phyloP scores from a whole-genome alignment of 148 eudicot genomes.

The Oxyria digyna region DNA sequence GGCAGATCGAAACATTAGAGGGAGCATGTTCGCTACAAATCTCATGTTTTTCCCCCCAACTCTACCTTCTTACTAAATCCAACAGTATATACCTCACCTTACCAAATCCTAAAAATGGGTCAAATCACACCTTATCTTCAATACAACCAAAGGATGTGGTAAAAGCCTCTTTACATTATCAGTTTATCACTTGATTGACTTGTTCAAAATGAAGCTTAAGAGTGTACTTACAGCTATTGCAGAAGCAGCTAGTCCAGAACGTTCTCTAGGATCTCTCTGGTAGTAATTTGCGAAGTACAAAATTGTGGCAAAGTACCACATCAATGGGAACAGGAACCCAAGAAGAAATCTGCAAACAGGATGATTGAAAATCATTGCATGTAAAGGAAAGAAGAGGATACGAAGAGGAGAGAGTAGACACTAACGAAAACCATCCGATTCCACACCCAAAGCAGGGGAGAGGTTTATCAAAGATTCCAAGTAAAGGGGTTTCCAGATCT shows the following conservation, averaged over 20 bases:
- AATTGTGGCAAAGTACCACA: constrained; percentile 60
- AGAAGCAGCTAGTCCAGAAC: constrained; percentile 51
- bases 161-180: background rate
- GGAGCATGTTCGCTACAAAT: too few species aligned
- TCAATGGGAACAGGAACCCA: constrained; percentile 49
- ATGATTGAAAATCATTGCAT: background rate
- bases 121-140: constrained; percentile 1
- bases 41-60: too few species aligned
- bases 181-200: background rate
- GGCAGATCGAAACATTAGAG: too few species aligned
- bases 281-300: constrained; percentile 57
- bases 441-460: constrained; percentile 64
- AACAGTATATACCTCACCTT: too few species aligned
- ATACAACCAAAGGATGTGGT: background rate
- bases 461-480: constrained; percentile 50
- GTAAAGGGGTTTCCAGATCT: constrained; percentile 23
- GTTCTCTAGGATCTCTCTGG: constrained; percentile 60
- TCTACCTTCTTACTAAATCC: too few species aligned
- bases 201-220: background rate
- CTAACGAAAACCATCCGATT: constrained; percentile 65
- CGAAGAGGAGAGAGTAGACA: background rate
- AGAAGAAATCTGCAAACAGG: constrained; percentile 34
- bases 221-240: constrained; percentile 46
- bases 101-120: too few species aligned
- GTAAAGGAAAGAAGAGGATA: background rate